Base-by-base conservation (phyloP, 192 early-diverging fungal genomes). In the Linnemannia zychae region DNA sequence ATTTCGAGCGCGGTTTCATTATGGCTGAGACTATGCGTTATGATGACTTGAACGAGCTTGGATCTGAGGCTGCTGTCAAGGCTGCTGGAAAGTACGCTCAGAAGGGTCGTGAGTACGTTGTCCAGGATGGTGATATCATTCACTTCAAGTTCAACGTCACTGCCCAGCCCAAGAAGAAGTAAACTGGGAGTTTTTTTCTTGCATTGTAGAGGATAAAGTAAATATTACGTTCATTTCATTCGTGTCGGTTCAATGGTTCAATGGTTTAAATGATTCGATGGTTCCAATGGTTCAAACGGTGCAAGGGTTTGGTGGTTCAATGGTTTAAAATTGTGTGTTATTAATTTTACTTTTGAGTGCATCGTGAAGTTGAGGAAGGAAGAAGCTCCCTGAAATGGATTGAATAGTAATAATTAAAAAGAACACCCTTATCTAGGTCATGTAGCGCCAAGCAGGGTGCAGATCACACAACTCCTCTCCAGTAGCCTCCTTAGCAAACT, bases 71-170 rank as follows among this genome's bases (percentile, higher is more conserved):
- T 67, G 95, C 95, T 47, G 97, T 99, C 63, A 99, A 98, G 91
- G 93, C 94, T 40, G 93, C 91, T 15, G 98, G 98, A 53, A 97
- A 97, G 90, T 97, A 97, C 88, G 76, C 92, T 38, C 93, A 93
- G 82, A 96, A 98, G 89, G 97, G 98, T 68, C 96, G 97, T 77
- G 97, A 98, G 0, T 97, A 98, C 63, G 86, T 95, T 50, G 96
- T 99, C 57, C 91, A 96, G 80, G 97, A 98, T 85, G 98, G 98
- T 57, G 98, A 98, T 82, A 94, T 99, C 34, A 94, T 97, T 57
- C 94, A 93, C 84, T 95, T 95, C 92, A 90, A 90, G 88, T 90
- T 90, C 86, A 90, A 90, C 75, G 89, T 90, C 33, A 90, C 89
- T 72, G 88, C 89, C 57, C 82, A 87, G 72, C 80, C 83, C 74